These are phyloP conservation scores for Alternaria triticina DNA, from an alignment of 2,329 filamentous ascomycete species.

Conservation along the genomic window DNA sequence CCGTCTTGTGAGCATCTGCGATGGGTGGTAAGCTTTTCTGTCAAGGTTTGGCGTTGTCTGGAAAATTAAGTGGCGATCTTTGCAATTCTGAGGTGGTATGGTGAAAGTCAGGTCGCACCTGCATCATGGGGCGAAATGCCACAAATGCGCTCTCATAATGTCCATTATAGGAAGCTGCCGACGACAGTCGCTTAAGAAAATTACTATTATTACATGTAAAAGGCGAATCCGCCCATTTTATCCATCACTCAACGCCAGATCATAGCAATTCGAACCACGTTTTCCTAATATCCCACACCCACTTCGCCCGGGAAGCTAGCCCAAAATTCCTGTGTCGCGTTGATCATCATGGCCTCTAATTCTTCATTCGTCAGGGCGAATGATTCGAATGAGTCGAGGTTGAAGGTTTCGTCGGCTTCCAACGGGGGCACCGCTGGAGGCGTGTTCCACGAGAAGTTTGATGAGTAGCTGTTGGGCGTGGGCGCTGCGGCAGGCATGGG, in stretches of 20 bases:
- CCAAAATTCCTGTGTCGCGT: conserved; percentile 50
- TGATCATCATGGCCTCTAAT: conserved; percentile 48
- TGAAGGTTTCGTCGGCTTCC: conserved; percentile 42
- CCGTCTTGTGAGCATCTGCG: neutral
- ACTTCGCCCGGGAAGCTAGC: conserved; percentile 49
- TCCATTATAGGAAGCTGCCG: neutral
- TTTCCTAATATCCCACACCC: conserved; percentile 34
- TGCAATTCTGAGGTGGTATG: neutral
- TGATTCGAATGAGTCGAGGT: conserved; percentile 39
- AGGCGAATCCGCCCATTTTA: neutral
- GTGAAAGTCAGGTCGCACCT: neutral
- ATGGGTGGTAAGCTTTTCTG: neutral
- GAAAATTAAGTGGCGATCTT: neutral
- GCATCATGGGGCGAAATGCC: neutral
- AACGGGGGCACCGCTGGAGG: conserved; percentile 32
- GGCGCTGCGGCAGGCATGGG: conserved; percentile 29
- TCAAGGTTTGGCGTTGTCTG: neutral
- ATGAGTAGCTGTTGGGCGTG: conserved; percentile 31
- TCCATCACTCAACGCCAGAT: neutral
- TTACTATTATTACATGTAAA: neutral
- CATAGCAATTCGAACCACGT: neutral
- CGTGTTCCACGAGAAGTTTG: conserved; percentile 29
- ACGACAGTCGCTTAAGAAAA: neutral
- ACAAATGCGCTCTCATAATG: neutral
- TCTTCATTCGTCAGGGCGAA: conserved; percentile 45